A percentile compares a stretch with the other conserved stretches of the same genome.
Conservation (phyloP, 352 stramenopile genomes). For the Phytophthora capsici region DNA sequence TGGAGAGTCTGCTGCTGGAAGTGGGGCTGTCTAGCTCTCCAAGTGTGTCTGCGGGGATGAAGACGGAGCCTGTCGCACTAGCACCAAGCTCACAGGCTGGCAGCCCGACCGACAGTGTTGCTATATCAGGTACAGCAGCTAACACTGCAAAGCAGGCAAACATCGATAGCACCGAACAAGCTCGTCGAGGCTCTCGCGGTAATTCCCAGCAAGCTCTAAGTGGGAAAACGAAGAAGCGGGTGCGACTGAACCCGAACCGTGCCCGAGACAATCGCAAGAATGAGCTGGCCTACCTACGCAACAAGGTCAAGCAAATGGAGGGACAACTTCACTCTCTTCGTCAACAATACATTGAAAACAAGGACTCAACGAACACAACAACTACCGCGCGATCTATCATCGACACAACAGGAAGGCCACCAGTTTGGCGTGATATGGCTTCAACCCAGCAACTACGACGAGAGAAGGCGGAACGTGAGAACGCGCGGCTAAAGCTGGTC, state of each 20-base stretch:
- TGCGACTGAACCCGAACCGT: conserved; percentile 44
- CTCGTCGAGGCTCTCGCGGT: conserved; percentile 2
- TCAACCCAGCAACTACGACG: conserved; percentile 37
- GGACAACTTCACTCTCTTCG: conserved; percentile 38
- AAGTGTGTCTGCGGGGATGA: neutral
- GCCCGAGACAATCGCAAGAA: conserved; percentile 50
- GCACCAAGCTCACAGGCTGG: neutral
- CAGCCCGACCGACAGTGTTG: neutral
- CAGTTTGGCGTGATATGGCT: conserved; percentile 48
- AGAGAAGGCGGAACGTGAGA: conserved; percentile 50
- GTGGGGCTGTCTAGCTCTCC: conserved; percentile 29
- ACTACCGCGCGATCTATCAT: conserved; percentile 14
- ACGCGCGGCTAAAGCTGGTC: conserved; percentile 52
- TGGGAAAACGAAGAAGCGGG: conserved; percentile 34
- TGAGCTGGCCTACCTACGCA: conserved; percentile 48
- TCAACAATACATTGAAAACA: conserved; percentile 33
- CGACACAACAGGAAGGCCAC: conserved; percentile 17
- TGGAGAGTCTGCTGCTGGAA: conserved; percentile 38
- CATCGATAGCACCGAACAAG: neutral
- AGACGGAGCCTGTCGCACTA: conserved; percentile 2
- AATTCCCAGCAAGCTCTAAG: conserved; percentile 1
- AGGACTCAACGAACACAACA: conserved; percentile 13
- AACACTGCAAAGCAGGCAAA: neutral
- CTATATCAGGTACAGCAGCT: neutral
- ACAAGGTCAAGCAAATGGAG: conserved; percentile 55